Evolutionary conservation across 345 rosid genomes (phyloP).

Genomic region (Camelina laxa): DNA sequence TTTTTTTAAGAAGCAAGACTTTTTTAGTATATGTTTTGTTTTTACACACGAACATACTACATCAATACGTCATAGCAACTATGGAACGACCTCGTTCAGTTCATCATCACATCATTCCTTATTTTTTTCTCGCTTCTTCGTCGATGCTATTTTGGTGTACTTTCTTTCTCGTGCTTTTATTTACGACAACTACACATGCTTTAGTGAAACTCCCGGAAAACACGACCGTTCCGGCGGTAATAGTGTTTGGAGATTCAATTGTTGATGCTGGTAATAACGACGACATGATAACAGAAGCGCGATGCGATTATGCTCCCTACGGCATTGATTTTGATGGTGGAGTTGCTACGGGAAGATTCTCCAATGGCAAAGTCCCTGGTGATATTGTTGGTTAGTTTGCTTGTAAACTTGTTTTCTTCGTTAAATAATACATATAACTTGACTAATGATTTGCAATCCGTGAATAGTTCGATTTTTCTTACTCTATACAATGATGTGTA

Average conservation of each 20-base stretch:
- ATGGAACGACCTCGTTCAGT: conserved; percentile 26
- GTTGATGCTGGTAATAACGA: conserved; percentile 88
- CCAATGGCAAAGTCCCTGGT: conserved; percentile 74
- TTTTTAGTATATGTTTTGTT: background rate
- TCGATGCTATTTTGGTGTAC: conserved; percentile 5
- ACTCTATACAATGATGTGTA: background rate
- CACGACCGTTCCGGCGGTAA: conserved; percentile 54
- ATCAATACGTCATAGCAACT: background rate
- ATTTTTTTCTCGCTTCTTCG: background rate
- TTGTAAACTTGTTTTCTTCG: background rate
- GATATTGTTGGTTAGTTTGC: conserved; percentile 61
- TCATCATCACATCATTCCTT: conserved; percentile 16
- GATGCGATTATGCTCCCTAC: conserved; percentile 73
- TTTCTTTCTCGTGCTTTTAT: conserved; percentile 8
- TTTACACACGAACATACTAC: conserved; percentile 5
- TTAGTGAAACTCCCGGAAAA: conserved; percentile 44
- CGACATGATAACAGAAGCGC: conserved; percentile 50
- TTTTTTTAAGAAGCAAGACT: background rate
- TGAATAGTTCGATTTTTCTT: background rate
- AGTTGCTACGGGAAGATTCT: conserved; percentile 76
- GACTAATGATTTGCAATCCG: background rate
- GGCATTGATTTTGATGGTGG: conserved; percentile 66
- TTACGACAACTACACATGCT: conserved; percentile 31
- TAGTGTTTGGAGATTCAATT: conserved; percentile 85
- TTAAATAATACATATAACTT: background rate